Evolutionary conservation across 106 monocot genomes (phyloP).

Genomic region (Alisma plantagoaquatica): DNA sequence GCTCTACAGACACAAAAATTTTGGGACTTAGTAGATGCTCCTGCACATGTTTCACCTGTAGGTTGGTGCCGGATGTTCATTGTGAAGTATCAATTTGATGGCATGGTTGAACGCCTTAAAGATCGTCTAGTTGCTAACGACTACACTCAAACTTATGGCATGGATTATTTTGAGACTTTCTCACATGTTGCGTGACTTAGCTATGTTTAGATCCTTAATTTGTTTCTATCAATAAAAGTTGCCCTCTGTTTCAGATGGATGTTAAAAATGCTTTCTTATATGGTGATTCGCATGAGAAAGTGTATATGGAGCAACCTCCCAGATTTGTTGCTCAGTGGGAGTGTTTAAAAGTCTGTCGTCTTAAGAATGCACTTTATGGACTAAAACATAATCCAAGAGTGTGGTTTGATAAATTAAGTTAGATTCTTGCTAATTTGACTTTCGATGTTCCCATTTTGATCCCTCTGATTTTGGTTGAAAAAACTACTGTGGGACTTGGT

Average conservation of each 20-base stretch:
- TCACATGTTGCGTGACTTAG: background rate
- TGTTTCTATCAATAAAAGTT: background rate
- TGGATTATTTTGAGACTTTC: background rate
- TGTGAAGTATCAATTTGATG: background rate
- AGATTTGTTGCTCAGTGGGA: too few species aligned
- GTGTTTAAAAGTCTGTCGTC: too few species aligned
- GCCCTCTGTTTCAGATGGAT: background rate
- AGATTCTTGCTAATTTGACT: background rate
- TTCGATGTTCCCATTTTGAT: background rate
- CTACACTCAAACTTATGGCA: background rate
- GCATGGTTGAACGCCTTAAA: background rate
- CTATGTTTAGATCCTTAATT: background rate
- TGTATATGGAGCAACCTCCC: background rate
- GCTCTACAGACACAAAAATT: too few species aligned
- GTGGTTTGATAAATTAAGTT: background rate
- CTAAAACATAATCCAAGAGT: background rate
- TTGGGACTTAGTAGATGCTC: too few species aligned
- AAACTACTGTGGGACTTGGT: background rate
- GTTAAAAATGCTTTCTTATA: background rate
- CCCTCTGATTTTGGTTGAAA: background rate
- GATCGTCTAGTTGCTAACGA: background rate
- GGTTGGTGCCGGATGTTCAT: too few species aligned
- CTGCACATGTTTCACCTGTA: too few species aligned
- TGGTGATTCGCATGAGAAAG: background rate
- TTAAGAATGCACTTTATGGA: background rate